These are phyloP conservation scores for Sclerotinia spermophila DNA, from an alignment of 2,329 filamentous ascomycete genomes.

Conservation along the genomic window DNA sequence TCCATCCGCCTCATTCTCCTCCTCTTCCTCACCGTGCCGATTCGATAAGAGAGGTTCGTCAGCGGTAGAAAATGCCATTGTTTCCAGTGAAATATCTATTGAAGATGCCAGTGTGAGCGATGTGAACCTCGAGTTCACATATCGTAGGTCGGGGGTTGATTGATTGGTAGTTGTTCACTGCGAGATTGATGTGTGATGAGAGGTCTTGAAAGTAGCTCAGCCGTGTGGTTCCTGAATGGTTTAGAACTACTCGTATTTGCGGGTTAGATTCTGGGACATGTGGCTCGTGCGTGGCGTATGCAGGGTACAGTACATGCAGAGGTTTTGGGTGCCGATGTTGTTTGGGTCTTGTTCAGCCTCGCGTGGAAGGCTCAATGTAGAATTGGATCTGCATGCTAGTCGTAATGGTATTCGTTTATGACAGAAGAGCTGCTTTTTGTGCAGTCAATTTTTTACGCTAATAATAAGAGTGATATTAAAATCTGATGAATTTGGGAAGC, in stretches of 20 bases:
- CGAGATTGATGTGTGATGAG: not conserved
- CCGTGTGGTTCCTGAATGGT: not conserved
- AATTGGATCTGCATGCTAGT: not conserved
- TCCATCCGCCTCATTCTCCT: conserved; percentile 23
- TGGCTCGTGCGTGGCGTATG: not conserved
- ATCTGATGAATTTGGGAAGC: not conserved
- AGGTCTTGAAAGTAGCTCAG: not conserved
- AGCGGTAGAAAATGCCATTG: conserved; percentile 8
- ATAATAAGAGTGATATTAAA: accelerated
- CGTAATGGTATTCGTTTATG: not conserved
- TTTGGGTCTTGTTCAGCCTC: not conserved
- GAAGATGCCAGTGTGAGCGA: not conserved
- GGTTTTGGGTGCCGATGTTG: not conserved
- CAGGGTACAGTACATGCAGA: not conserved
- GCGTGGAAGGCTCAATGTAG: not conserved
- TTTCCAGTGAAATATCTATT: conserved; percentile 3
- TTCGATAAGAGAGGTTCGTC: conserved; percentile 16
- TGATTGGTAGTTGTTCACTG: too few species aligned
- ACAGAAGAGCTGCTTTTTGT: not conserved
- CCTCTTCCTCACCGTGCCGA: not conserved
- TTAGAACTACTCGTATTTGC: too few species aligned
- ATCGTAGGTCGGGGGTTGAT: not conserved
- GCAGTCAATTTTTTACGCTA: not conserved
- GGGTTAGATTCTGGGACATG: not conserved
- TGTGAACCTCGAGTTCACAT: not conserved